Conservation (phyloP, 805 yeast genomes). For the Myxozyma geophila region DNA sequence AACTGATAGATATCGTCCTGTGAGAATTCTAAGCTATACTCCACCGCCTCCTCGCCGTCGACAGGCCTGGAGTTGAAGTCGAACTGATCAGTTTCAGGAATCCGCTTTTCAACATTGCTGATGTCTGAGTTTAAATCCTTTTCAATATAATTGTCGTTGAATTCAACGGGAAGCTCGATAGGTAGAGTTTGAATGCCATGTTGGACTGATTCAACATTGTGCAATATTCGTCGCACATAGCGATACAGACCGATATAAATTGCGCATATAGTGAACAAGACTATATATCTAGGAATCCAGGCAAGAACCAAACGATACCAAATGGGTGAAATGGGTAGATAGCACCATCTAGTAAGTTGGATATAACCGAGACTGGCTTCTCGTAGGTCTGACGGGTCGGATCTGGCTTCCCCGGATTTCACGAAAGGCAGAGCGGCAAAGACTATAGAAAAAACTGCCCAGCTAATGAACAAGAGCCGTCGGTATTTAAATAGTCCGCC, state of each 20-base stretch:
- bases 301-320: conserved; percentile 77
- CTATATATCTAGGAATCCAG: conserved; percentile 80
- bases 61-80: background rate
- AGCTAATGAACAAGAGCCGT: conserved; percentile 59
- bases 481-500: conserved; percentile 67
- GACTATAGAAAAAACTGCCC: conserved; percentile 64
- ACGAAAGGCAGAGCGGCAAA: conserved; percentile 77
- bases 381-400: conserved; percentile 33
- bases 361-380: conserved; percentile 55
- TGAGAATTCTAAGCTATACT: background rate
- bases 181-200: conserved; percentile 2
- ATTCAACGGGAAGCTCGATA: background rate
- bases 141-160: background rate
- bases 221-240: conserved; percentile 69
- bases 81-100: background rate
- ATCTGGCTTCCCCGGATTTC: conserved; percentile 21
- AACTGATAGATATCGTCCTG: conserved; percentile 5
- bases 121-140: background rate
- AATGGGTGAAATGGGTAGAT: conserved; percentile 68
- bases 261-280: conserved; percentile 63
- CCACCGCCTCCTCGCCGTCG: background rate
- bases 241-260: conserved; percentile 74
- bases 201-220: conserved; percentile 37
- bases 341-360: conserved; percentile 76
- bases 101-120: background rate